Conservation (phyloP, 257 asterid genomes). For the Anisodus tanguticus region DNA sequence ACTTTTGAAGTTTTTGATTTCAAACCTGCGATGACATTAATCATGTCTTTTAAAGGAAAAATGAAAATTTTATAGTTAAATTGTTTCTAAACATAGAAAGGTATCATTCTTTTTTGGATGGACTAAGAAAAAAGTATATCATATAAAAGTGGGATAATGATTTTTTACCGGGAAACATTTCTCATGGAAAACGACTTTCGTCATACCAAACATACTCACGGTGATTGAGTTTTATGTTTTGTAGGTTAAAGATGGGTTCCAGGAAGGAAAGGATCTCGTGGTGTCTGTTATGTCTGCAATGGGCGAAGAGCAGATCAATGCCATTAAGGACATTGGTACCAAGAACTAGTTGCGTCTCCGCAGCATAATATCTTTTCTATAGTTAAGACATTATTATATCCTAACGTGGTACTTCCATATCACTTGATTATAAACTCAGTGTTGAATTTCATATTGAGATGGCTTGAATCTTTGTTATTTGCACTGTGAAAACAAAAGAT, state of each 20-base stretch:
- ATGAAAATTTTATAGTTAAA: too few relatives aligned
- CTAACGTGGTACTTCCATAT: conserved; percentile 7
- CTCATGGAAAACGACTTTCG: neutral
- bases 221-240: neutral
- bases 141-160: too few relatives aligned
- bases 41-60: too few relatives aligned
- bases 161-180: neutral
- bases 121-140: too few relatives aligned
- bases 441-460: conserved; percentile 32
- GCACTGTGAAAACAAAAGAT: conserved; percentile 4
- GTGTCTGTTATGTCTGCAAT: conserved; percentile 69
- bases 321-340: conserved; percentile 65
- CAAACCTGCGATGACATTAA: too few relatives aligned
- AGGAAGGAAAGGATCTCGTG: conserved; percentile 78
- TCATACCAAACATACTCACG: neutral
- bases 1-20: too few relatives aligned
- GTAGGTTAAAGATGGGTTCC: conserved; percentile 64
- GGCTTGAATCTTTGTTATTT: neutral
- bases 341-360: conserved; percentile 39
- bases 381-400: conserved; percentile 19
- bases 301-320: conserved; percentile 84
- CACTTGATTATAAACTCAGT: neutral
- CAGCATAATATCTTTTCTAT: conserved; percentile 20
- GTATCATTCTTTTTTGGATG: too few relatives aligned
- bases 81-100: too few relatives aligned